Conservation (phyloP, 2,329 filamentous ascomycete species). For the Epichloe glyceriae region DNA sequence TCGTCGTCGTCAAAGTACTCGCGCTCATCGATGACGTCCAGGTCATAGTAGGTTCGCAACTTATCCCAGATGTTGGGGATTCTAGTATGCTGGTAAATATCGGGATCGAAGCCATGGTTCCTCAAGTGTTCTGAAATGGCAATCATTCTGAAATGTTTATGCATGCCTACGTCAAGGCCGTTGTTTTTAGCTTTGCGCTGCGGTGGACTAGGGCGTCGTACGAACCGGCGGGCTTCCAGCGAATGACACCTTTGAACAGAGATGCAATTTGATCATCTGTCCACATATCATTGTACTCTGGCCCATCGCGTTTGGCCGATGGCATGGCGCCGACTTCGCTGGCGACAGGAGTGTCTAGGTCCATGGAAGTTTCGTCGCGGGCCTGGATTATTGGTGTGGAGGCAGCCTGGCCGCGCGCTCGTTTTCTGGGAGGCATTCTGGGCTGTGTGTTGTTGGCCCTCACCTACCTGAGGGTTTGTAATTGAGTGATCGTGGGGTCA, state of each 20-base stretch:
- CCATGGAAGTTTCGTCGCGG: constrained; percentile 48
- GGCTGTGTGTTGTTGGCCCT: background rate
- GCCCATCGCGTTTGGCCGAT: constrained; percentile 11
- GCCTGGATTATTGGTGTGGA: constrained; percentile 42
- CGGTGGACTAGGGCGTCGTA: background rate
- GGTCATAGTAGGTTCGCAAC: constrained; percentile 69
- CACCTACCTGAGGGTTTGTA: background rate
- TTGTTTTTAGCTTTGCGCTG: background rate
- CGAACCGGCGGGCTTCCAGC: constrained; percentile 88
- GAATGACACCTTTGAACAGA: constrained; percentile 82
- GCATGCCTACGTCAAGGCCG: constrained; percentile 48
- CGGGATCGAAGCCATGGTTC: constrained; percentile 65
- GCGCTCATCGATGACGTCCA: constrained; percentile 74
- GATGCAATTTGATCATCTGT: constrained; percentile 91
- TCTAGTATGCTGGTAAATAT: constrained; percentile 62
- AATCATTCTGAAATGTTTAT: constrained; percentile 89
- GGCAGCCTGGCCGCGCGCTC: constrained; percentile 40
- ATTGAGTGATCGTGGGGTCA: background rate
- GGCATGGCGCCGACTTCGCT: constrained; percentile 31
- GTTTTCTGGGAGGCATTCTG: constrained; percentile 59
- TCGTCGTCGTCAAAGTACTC: constrained; percentile 53
- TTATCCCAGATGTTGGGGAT: constrained; percentile 91
- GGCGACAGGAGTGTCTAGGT: constrained; percentile 41
- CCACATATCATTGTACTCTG: constrained; percentile 56
- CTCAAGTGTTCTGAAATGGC: constrained; percentile 69